Evolutionary conservation across 2,329 filamentous ascomycete species (phyloP), one percentile per base, ranked within the genome.

Genomic region (Fusarium robinianum): DNA sequence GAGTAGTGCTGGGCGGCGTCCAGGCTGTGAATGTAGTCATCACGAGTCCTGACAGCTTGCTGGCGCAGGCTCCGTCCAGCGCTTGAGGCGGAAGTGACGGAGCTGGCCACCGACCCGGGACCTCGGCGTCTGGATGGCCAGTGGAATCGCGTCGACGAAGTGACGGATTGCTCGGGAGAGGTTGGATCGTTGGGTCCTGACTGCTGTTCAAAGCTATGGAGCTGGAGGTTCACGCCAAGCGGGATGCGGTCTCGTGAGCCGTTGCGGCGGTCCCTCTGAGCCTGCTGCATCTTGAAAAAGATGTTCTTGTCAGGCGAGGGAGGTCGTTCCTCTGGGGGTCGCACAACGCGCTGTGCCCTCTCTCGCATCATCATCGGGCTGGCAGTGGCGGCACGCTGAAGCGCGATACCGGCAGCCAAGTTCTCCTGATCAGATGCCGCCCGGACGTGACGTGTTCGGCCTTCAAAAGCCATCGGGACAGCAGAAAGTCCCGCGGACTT

Each of bases 11-110:
- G 83, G 8, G 89, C 88, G 36, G 89, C 80, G 22, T 95, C 90
- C 2, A 96, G 71, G 63, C 89, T 94, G 68, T 84, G 89, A 53
- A 95, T 91, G 63, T 94, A 95, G 52, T 91, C 84, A 56, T 95
- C 88, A 23, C 89, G 79, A 53, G 82, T 88, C 50, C 83, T 80
- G 34, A 67, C 72, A 51, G 55, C 53, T 38, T 71, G 76, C 41
- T 75, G 54, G 9, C 82, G 73, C 51, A 79, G 62, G 56, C 74
- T 76, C 44, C 75, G 71, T 12, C 71, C 71, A 17, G 74, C 69
- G 39, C 77, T 80, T 0, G 78, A 81, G 19, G 69, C 70, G 15
- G 80, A 82, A 2, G 79, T 80, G 19, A 79, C 70, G 5, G 80
- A 81, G 55, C 80, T 79, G 5, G 78, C 67, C 4, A 81, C 73